Evolutionary conservation across 2,329 filamentous ascomycete genomes (phyloP).

Genomic region (Graphilbum ipis-grandicollis): DNA sequence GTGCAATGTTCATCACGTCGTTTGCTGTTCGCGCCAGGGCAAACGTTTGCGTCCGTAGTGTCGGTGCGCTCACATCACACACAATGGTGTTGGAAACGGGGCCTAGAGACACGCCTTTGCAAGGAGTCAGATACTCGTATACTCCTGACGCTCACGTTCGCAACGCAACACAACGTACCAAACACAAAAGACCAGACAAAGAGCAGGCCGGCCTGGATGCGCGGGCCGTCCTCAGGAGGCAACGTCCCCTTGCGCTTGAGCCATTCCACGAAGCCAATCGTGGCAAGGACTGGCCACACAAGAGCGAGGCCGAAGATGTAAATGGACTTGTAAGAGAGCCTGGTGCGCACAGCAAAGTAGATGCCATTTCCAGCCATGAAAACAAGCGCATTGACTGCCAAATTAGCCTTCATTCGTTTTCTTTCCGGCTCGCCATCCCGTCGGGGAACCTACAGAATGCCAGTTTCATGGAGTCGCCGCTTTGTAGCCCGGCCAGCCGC

Average conservation of each 20-base stretch:
- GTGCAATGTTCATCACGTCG: constrained; percentile 8
- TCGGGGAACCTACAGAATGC: constrained; percentile 8
- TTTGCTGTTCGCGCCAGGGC: constrained; percentile 7
- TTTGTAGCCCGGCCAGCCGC: constrained; percentile 17
- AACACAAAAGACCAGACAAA: constrained; percentile 23
- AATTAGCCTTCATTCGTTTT: too few species aligned
- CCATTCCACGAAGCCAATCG: constrained; percentile 23
- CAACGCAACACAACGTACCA: not conserved
- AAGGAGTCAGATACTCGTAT: too few species aligned
- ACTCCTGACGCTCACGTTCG: too few species aligned
- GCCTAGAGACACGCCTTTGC: constrained; percentile 7
- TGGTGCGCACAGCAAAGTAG: constrained; percentile 21
- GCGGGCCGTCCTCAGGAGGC: constrained; percentile 12
- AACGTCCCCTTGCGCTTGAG: constrained; percentile 18
- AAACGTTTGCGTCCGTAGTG: constrained; percentile 9
- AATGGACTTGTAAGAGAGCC: constrained; percentile 26
- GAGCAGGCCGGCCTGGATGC: constrained; percentile 22
- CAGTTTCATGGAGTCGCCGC: constrained; percentile 21
- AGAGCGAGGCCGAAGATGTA: constrained; percentile 19
- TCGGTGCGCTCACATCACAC: constrained; percentile 7
- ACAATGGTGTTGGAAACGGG: constrained; percentile 9
- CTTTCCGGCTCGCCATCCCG: not conserved
- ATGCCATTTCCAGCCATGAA: constrained; percentile 23
- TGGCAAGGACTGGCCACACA: constrained; percentile 18
- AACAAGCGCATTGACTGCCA: constrained; percentile 7